Percentiles rank a stretch among this genome's conserved stretches.
phyloP scores from a whole-genome alignment of 2,329 filamentous ascomycete species.

The Fusarium udum region DNA sequence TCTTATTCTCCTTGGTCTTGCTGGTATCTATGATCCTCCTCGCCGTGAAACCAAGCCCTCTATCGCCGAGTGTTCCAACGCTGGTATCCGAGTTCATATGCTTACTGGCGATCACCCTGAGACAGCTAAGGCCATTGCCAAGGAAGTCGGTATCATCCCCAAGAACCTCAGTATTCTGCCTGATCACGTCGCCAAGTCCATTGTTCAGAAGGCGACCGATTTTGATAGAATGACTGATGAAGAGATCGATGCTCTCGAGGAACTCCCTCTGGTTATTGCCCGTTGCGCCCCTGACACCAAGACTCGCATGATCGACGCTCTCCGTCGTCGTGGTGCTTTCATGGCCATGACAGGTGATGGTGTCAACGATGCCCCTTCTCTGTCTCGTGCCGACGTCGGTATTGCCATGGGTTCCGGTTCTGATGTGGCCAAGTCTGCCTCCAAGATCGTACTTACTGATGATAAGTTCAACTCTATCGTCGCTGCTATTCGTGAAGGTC shows the following conservation, averaged over 20 bases:
- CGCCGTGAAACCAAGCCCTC: conserved; percentile 80
- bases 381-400: conserved; percentile 83
- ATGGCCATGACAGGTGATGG: conserved; percentile 91
- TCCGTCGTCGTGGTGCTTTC: conserved; percentile 79
- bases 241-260: conserved; percentile 78
- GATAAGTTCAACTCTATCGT: conserved; percentile 91
- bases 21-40: conserved; percentile 87
- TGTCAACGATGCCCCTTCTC: conserved; percentile 85
- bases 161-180: conserved; percentile 68
- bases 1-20: conserved; percentile 80
- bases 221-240: conserved; percentile 81
- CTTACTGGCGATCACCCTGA: conserved; percentile 84
- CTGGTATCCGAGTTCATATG: conserved; percentile 85
- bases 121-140: conserved; percentile 80
- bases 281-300: conserved; percentile 88
- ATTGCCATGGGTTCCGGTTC: conserved; percentile 92
- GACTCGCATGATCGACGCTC: conserved; percentile 88
- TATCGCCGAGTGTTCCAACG: conserved; percentile 74
- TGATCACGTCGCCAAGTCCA: conserved; percentile 69
- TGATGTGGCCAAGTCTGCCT: conserved; percentile 85
- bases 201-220: conserved; percentile 79
- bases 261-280: conserved; percentile 83
- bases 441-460: conserved; percentile 84
- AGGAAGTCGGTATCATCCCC: conserved; percentile 80
- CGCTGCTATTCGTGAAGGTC: conserved; percentile 82